Conservation (phyloP, 768 basidiomycete species). For the Mycena olivaceomarginata region DNA sequence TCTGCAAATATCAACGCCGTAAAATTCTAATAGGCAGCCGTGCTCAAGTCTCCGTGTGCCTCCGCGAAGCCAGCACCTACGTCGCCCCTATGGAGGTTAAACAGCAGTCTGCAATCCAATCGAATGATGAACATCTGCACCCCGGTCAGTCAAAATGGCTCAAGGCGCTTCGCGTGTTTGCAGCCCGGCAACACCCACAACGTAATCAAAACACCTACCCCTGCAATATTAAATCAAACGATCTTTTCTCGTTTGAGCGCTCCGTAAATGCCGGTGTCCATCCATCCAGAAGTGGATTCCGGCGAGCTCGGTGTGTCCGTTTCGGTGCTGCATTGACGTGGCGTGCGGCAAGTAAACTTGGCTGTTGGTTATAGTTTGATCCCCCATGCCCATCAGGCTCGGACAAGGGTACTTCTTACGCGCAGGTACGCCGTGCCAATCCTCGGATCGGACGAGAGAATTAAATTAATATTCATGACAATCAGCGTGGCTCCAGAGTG, state of each 20-base stretch:
- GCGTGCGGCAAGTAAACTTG: not conserved
- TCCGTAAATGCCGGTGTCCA: not conserved
- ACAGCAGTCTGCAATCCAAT: not conserved
- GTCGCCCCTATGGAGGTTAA: not conserved
- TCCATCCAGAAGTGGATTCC: not conserved
- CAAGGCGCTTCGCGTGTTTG: not conserved
- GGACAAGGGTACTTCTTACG: conserved; percentile 4
- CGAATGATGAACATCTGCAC: not conserved
- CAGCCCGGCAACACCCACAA: not conserved
- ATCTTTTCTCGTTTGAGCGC: not conserved
- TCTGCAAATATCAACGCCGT: not conserved
- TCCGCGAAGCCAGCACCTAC: not conserved
- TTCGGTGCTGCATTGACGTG: not conserved
- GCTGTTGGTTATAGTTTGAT: not conserved
- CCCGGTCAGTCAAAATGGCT: not conserved
- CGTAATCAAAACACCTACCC: conserved; percentile 3
- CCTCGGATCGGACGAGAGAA: not conserved
- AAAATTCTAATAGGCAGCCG: not conserved
- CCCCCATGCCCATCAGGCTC: not conserved
- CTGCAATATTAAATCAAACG: not conserved
- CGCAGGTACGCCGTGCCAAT: not conserved
- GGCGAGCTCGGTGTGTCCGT: not conserved
- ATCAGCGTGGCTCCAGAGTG: not conserved
- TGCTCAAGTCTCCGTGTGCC: not conserved
- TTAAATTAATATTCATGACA: not conserved